A percentile compares a stretch with the other conserved stretches of the same genome.
Evolutionary conservation across 345 rosid species (phyloP).

Genomic region (Citrus inodora): DNA sequence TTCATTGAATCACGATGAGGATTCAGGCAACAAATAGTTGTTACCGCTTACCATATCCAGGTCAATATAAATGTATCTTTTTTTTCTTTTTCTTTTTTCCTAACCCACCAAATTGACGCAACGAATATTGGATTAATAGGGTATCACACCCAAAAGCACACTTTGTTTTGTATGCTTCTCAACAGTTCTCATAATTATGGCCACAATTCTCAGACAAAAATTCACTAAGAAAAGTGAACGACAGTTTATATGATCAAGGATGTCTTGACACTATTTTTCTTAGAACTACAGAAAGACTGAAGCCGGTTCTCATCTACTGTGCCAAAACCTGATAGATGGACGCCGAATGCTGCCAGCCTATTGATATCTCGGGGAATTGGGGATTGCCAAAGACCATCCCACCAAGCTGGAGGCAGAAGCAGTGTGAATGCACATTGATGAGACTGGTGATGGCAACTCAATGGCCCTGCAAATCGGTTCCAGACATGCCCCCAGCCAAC

Average conservation of each 20-base stretch:
- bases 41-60: too few species aligned
- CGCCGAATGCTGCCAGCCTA: slow-evolving; percentile 60
- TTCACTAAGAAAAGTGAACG: not conserved
- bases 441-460: slow-evolving; percentile 71
- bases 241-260: slow-evolving; percentile 36
- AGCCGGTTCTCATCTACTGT: slow-evolving; percentile 63
- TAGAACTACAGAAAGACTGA: slow-evolving; percentile 52
- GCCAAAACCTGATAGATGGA: slow-evolving; percentile 75
- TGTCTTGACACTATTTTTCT: slow-evolving; percentile 51
- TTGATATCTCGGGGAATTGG: slow-evolving; percentile 73
- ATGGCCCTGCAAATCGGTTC: slow-evolving; percentile 93
- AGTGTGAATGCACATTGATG: slow-evolving; percentile 89
- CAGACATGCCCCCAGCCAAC: slow-evolving; percentile 96
- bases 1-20: too few species aligned
- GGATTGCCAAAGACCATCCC: slow-evolving; percentile 96
- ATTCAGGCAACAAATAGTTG: too few species aligned
- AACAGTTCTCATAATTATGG: not conserved
- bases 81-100: too few species aligned
- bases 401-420: slow-evolving; percentile 95
- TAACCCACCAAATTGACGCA: too few species aligned
- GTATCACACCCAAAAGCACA: not conserved
- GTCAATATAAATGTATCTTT: too few species aligned
- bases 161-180: not conserved
- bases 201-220: not conserved
- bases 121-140: not conserved